phyloP scores from a whole-genome alignment of 192 early-diverging fungal genomes.

The Backusella mclennaniae region DNA sequence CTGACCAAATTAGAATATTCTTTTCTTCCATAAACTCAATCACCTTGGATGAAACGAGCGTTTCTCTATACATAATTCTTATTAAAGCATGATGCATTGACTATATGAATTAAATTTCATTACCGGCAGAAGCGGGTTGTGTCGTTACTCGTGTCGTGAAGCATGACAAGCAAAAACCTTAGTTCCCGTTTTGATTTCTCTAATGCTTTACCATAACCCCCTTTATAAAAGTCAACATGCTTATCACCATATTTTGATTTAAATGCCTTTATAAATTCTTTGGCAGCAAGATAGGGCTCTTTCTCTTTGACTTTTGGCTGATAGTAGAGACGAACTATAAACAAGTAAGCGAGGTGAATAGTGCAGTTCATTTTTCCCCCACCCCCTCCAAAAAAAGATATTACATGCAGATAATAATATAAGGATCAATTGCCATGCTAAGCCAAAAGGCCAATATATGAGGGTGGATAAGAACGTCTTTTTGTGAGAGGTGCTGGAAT shows the following conservation, averaged over 20 bases:
- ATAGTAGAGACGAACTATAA: slow-evolving; percentile 11
- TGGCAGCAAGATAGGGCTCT: slow-evolving; percentile 59
- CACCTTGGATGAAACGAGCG: slow-evolving; percentile 41
- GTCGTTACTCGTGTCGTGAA: slow-evolving; percentile 84
- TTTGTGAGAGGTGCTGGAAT: not conserved
- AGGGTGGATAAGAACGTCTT: not conserved
- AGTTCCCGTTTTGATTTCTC: slow-evolving; percentile 69
- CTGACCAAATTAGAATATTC: slow-evolving; percentile 63
- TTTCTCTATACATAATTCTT: slow-evolving; percentile 26
- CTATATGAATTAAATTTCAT: not conserved
- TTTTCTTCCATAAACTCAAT: not conserved
- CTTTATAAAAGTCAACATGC: slow-evolving; percentile 77
- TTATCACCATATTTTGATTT: slow-evolving; percentile 64
- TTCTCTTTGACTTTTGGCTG: slow-evolving; percentile 3
- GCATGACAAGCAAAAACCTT: slow-evolving; percentile 67
- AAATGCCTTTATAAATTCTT: slow-evolving; percentile 67
- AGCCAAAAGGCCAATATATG: slow-evolving; percentile 48
- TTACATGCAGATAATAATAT: slow-evolving; percentile 8
- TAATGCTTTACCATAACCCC: slow-evolving; percentile 60
- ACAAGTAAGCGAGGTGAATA: not conserved
- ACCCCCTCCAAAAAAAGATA: slow-evolving; percentile 1
- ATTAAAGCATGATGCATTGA: not conserved
- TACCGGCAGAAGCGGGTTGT: slow-evolving; percentile 64
- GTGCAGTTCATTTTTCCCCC: not conserved
- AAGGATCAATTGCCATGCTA: slow-evolving; percentile 33